Percentiles rank a stretch among this genome's conserved stretches.
Conservation (phyloP, 495 filamentous ascomycete species). For the Podospora pseudoanserina region DNA sequence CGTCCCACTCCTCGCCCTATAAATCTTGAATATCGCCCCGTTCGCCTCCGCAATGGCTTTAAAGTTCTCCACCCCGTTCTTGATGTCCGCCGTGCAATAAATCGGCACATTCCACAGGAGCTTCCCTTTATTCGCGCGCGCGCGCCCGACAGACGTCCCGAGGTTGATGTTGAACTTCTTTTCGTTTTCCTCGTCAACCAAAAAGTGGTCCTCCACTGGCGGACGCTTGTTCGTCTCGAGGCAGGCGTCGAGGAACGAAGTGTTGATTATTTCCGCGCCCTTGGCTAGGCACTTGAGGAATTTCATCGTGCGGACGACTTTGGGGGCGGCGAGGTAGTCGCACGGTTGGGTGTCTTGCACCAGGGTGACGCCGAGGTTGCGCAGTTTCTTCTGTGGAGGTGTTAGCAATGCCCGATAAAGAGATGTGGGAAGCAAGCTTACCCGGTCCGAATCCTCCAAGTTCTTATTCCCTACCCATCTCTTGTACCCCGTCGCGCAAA, state of each 20-base stretch:
- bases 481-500: slow-evolving; percentile 76
- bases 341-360: slow-evolving; percentile 69
- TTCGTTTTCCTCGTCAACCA: slow-evolving; percentile 70
- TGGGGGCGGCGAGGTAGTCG: slow-evolving; percentile 83
- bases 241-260: slow-evolving; percentile 74
- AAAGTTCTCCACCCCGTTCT: slow-evolving; percentile 78
- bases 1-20: slow-evolving; percentile 63
- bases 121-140: slow-evolving; percentile 67
- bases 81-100: slow-evolving; percentile 73
- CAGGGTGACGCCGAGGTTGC: slow-evolving; percentile 77
- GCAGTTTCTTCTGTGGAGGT: slow-evolving; percentile 65
- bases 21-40: slow-evolving; percentile 77
- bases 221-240: slow-evolving; percentile 56
- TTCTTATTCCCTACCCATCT: slow-evolving; percentile 64
- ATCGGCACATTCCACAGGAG: slow-evolving; percentile 70
- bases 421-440: slow-evolving; percentile 39
- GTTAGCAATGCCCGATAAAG: slow-evolving; percentile 12
- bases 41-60: slow-evolving; percentile 81
- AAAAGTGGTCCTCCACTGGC: slow-evolving; percentile 55
- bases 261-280: slow-evolving; percentile 68
- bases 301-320: slow-evolving; percentile 83
- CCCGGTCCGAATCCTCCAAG: slow-evolving; percentile 75
- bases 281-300: slow-evolving; percentile 83
- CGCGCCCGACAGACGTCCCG: slow-evolving; percentile 58
- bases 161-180: slow-evolving; percentile 64